These are phyloP conservation scores for Xylariomycetidae sp. DNA, from an alignment of 2,329 filamentous ascomycete species.

Conservation along the genomic window DNA sequence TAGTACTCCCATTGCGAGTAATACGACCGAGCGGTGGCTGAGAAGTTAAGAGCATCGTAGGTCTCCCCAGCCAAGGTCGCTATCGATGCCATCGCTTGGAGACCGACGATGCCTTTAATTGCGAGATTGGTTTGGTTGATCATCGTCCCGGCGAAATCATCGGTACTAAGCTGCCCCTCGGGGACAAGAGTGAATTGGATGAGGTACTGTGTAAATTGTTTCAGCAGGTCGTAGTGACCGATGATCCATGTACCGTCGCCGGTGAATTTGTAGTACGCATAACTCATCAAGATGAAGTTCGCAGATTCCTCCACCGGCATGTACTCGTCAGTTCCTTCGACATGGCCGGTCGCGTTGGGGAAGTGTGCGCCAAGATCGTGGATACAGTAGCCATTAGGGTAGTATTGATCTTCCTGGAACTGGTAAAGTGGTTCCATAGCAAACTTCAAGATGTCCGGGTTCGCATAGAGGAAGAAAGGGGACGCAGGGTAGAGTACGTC, in stretches of 20 bases:
- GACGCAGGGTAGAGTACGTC: constrained; percentile 81
- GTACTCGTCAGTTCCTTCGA: constrained; percentile 61
- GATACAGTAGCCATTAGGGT: constrained; percentile 72
- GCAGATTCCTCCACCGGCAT: constrained; percentile 71
- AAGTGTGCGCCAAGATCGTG: constrained; percentile 67
- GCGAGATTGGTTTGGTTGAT: constrained; percentile 69
- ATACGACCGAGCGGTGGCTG: constrained; percentile 36
- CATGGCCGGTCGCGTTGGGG: constrained; percentile 66
- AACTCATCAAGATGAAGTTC: constrained; percentile 69
- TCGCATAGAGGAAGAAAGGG: constrained; percentile 79
- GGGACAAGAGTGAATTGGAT: constrained; percentile 64
- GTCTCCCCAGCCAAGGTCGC: not conserved
- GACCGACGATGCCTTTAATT: constrained; percentile 72
- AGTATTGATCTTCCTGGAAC: constrained; percentile 72
- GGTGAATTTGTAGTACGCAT: constrained; percentile 25
- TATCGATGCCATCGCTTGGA: constrained; percentile 50
- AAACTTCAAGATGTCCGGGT: constrained; percentile 70
- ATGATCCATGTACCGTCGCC: constrained; percentile 27
- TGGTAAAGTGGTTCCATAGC: constrained; percentile 71
- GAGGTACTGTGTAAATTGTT: constrained; percentile 65
- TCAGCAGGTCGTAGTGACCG: constrained; percentile 56
- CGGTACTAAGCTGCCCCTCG: constrained; percentile 64
- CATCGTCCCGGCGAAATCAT: constrained; percentile 68
- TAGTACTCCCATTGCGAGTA: constrained; percentile 19
- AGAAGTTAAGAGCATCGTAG: constrained; percentile 52